Evolutionary conservation across 345 rosid species (phyloP), one percentile per base, ranked within the genome.

Genomic region (Noccaea caerulescens): DNA sequence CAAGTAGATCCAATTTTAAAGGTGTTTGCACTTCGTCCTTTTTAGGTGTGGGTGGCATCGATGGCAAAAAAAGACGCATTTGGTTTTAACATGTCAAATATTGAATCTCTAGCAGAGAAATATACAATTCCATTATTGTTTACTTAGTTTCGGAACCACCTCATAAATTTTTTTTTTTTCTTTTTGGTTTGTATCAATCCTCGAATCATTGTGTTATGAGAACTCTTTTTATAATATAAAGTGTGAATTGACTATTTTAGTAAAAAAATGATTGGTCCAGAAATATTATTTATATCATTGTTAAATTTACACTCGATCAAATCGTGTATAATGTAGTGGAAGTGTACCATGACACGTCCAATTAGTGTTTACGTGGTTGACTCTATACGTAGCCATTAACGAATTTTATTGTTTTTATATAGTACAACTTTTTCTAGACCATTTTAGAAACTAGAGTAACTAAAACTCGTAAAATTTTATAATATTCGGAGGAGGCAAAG

Each of bases 361-460:
- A 8, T 58, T 47, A 41, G 54, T 39, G 66, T 11, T 46, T 51
- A 59, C 78, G 78, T 74, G 73, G 78, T 57, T 50, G 47, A 33
- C 68, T 39, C 41, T 44, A n/a, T 42, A 59, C 63, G 57, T 52
- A 67, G 73, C 69, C 68, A 67, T 59, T 68, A 68, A 46, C 69
- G 43, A 51, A 16, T 34, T 68, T 14, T 43, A 18, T 13, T 10
- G 8, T 27, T 8, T 39, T 0, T 23, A 73, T 58, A 23, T 37
- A 46, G 14, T 4, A 11, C 42, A 42, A 42, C 55, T 8, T 67
- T 56, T 42, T 75, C 69, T 60, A 75, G 78, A 75, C 73, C 50
- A 75, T 60, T 75, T 75, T 60, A 68, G 78, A 68, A 68, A 75
- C 73, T 67, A 43, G 10, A 44, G 62, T 51, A 43, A 51, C 72